Evolutionary conservation across 768 basidiomycete genomes (phyloP).

Genomic region (Grammothele lineata): DNA sequence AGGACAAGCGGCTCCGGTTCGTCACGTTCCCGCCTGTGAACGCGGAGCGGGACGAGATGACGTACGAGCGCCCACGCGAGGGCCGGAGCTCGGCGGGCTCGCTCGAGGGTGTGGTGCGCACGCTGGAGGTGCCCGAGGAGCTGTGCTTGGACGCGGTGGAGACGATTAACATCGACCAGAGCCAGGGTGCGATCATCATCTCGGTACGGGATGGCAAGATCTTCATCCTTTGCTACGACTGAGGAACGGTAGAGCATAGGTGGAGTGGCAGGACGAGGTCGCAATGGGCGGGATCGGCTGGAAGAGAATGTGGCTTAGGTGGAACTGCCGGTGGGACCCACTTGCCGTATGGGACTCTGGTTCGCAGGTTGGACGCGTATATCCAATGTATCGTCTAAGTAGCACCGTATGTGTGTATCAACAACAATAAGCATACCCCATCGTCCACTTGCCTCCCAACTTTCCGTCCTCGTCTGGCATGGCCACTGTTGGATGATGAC

Average conservation of each 20-base stretch:
- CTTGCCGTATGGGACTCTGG: not conserved
- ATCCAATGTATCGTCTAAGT: not conserved
- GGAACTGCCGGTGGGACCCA: not conserved
- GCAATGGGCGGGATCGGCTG: not conserved
- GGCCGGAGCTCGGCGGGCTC: conserved; percentile 31
- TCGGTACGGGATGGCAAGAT: conserved; percentile 66
- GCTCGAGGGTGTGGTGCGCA: conserved; percentile 45
- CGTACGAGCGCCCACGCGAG: conserved; percentile 4
- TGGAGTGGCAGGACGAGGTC: not conserved
- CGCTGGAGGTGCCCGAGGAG: conserved; percentile 60
- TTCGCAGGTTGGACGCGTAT: not conserved
- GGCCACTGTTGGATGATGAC: too few relatives aligned
- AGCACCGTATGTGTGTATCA: not conserved
- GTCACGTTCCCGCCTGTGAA: conserved; percentile 64
- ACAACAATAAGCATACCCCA: not conserved
- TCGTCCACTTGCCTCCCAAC: too few relatives aligned
- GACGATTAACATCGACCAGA: conserved; percentile 77
- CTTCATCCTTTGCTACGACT: conserved; percentile 67
- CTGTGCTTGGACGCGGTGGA: conserved; percentile 62
- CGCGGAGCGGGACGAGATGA: conserved; percentile 15
- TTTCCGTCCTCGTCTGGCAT: too few relatives aligned
- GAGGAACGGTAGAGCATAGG: too few relatives aligned
- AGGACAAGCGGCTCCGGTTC: conserved; percentile 56
- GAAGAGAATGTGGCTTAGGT: not conserved
- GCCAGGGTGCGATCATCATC: conserved; percentile 67